Conservation (phyloP, 495 filamentous ascomycete genomes). For the Copromyces sp. region DNA sequence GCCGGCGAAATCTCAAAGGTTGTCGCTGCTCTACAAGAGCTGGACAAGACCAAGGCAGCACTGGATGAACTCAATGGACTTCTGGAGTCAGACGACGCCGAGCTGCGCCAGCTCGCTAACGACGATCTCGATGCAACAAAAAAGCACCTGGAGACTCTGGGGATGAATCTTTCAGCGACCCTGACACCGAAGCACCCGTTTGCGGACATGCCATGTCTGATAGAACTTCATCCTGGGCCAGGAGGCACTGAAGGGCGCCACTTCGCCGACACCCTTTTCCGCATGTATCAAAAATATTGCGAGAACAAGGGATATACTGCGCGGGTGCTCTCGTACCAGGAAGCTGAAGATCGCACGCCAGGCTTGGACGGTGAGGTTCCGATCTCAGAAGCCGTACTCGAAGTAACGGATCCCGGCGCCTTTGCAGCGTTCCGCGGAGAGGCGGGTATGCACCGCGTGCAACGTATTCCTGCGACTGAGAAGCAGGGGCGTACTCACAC, state of each 20-base stretch:
- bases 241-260: constrained; percentile 84
- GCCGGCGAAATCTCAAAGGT: constrained; percentile 67
- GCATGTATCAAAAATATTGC: constrained; percentile 84
- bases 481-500: constrained; percentile 86
- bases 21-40: constrained; percentile 57
- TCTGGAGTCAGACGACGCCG: constrained; percentile 38
- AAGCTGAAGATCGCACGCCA: constrained; percentile 41
- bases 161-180: constrained; percentile 54
- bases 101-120: constrained; percentile 54
- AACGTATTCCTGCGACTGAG: constrained; percentile 85
- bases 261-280: constrained; percentile 76
- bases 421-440: constrained; percentile 76
- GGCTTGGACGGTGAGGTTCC: constrained; percentile 48
- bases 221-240: constrained; percentile 90
- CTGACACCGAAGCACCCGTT: constrained; percentile 88
- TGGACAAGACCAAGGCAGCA: constrained; percentile 48
- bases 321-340: constrained; percentile 39
- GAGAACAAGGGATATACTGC: constrained; percentile 39
- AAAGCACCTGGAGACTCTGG: constrained; percentile 46
- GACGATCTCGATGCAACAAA: constrained; percentile 65
- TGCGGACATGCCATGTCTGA: constrained; percentile 77
- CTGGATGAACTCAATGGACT: constrained; percentile 43
- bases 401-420: constrained; percentile 65
- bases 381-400: constrained; percentile 76
- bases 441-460: constrained; percentile 89